Evolutionary conservation across 202 grass and related monocot species (phyloP), one percentile per base, ranked within the genome.

Genomic region (Panicum virgatum): DNA sequence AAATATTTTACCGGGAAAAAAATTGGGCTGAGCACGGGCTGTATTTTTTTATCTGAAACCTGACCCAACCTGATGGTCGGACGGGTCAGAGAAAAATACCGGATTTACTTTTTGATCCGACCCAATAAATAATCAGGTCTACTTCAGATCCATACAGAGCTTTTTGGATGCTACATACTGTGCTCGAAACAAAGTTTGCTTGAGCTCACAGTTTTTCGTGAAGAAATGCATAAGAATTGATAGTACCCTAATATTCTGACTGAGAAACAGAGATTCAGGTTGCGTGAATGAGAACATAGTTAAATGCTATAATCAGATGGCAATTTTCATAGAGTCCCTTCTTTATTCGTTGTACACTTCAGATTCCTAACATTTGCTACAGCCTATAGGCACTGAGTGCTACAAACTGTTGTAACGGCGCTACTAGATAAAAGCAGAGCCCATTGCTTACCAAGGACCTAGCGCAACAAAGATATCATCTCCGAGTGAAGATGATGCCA

Each of bases 321-420:
- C 0, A 30, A 16, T n/a, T 83, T 16, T n/a, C 36, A 47, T 32
- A 34, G 48, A 68, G 14, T 47, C 20, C 52, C 63, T 27, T 47
- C 14, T 39, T 84, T 57, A 23, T 57, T 25, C 3, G 12, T 73
- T 85, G 1, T 54, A 54, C 47, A 66, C 19, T 67, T 30, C 20
- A 39, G 20, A 68, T 27, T 2, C 69, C 2, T 39, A 59, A n/a
- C 66, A 39, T 75, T 10, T 4, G 13, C n/a, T n/a, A n/a, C n/a
- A n/a, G n/a, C 27, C 6, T 8, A 39, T 10, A 15, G 27, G n/a
- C 23, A 32, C 5, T 73, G 20, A 6, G 9, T 30, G 30, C 61
- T 30, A 50, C 63, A 69, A 46, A 69, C 45, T 56, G 68, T 26
- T 26, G 72, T 83, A 57, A 76, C 66, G 40, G 9, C 22, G 51